phyloP scores from a whole-genome alignment of 495 filamentous ascomycete genomes.

The Choiromyces venosus region DNA sequence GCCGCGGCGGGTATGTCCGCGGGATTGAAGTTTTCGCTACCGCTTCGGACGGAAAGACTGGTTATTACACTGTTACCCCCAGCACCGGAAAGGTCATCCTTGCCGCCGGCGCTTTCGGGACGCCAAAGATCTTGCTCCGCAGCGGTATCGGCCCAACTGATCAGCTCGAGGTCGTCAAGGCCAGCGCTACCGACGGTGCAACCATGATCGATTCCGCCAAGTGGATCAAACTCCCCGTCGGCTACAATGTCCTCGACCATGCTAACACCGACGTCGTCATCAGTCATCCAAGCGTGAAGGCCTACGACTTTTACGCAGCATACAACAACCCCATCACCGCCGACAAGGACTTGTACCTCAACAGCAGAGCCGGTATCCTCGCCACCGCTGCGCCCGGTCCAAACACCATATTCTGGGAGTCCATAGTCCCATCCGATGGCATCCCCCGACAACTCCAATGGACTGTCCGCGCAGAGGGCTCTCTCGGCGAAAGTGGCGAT shows the following conservation, averaged over 20 bases:
- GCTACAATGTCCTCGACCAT: conserved; percentile 68
- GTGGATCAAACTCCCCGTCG: conserved; percentile 71
- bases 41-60: conserved; percentile 52
- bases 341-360: conserved; percentile 50
- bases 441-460: conserved; percentile 62
- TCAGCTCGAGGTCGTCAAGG: conserved; percentile 54
- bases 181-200: conserved; percentile 50
- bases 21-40: conserved; percentile 63
- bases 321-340: conserved; percentile 48
- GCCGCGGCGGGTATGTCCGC: conserved; percentile 56
- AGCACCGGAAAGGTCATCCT: conserved; percentile 62
- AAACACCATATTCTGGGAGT: conserved; percentile 51
- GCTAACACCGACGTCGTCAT: conserved; percentile 65
- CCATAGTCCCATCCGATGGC: conserved; percentile 48
- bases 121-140: conserved; percentile 64
- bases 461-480: conserved; percentile 59
- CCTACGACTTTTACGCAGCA: conserved; percentile 63
- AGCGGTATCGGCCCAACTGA: conserved; percentile 62
- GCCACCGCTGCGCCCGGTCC: conserved; percentile 66
- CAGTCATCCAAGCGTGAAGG: conserved; percentile 54
- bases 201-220: conserved; percentile 49
- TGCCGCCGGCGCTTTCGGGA: conserved; percentile 65
- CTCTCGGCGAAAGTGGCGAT: conserved; percentile 42
- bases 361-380: conserved; percentile 55
- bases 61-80: conserved; percentile 56